phyloP scores from a whole-genome alignment of 345 rosid genomes.

The Syzygium aromaticum region DNA sequence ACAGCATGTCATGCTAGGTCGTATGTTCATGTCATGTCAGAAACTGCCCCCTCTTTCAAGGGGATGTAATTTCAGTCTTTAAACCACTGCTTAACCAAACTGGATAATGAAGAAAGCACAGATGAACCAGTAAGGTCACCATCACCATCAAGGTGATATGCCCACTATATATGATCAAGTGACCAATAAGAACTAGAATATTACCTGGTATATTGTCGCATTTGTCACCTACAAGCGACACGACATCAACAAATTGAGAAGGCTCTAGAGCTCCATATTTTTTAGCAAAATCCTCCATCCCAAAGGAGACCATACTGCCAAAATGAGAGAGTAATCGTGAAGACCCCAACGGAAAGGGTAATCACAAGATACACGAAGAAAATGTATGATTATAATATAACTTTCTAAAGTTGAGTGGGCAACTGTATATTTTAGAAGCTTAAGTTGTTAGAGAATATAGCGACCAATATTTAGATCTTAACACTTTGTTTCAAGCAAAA shows the following conservation, averaged over 20 bases:
- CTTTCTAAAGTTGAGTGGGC: neutral
- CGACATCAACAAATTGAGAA: conserved; percentile 78
- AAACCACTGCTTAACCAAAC: neutral
- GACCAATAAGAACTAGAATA: neutral
- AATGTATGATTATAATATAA: neutral
- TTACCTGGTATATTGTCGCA: conserved; percentile 91
- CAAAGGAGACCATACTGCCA: conserved; percentile 87
- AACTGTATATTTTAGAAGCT: neutral
- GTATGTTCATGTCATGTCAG: neutral
- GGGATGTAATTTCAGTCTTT: neutral
- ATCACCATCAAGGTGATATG: neutral
- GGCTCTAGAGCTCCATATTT: conserved; percentile 67
- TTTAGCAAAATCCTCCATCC: conserved; percentile 84
- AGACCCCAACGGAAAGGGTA: neutral
- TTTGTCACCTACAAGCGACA: conserved; percentile 78
- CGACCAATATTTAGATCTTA: neutral
- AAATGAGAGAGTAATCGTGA: neutral
- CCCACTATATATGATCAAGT: neutral
- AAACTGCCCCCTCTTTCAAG: neutral
- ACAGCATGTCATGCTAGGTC: neutral
- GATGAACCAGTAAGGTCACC: neutral
- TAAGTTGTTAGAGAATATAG: neutral
- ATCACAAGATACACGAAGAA: neutral
- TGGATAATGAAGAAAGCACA: neutral
- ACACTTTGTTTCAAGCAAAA: neutral